Evolutionary conservation across 495 filamentous ascomycete genomes (phyloP), one percentile per base, ranked within the genome.

Genomic region (Penicillium argentinense): DNA sequence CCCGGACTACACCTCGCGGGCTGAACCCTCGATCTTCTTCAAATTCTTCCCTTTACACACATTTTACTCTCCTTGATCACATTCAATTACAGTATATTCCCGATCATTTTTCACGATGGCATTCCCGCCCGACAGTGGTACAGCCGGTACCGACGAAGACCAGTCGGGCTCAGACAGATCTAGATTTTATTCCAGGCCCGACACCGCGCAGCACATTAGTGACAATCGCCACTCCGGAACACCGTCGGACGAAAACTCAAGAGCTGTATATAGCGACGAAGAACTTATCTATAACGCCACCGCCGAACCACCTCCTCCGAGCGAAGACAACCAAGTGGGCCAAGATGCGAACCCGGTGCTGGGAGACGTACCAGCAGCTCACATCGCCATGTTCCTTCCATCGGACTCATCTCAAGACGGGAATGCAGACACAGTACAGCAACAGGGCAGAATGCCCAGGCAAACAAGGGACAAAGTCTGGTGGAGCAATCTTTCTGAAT

Each of bases 221-320:
- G 46, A 42, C 37, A 26, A 36, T 39, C 36, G 47, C 24, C 39
- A 57, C 51, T 52, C 53, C 19, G 37, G 47, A 7, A 33, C 23
- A 18, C 49, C 51, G 22, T 40, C 48, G 11, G 46, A 49, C 17
- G 32, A 51, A 21, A 42, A 64, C 29, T 39, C 59, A n/a, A 63
- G 65, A 32, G 62, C 59, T 29, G 50, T 49, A 25, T 64, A 60
- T 9, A 76, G 70, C 43, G 61, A 68, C 23, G 72, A 74, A 37
- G 61, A 52, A 36, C 68, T 60, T 4, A 71, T 77, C 9, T 76
- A 63, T 49, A 69, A 75, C 57, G 76, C 76, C 5, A 41, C 54
- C 39, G 49, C 60, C 41, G 57, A 56, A 32, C 57, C 54, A 32
- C 57, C 54, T 18, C 61, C 65, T 3, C 30, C 44, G 11, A 52